phyloP scores from a whole-genome alignment of 371 early-diverging fungal genomes.

The Amoeboaphelidium protococcarum region DNA sequence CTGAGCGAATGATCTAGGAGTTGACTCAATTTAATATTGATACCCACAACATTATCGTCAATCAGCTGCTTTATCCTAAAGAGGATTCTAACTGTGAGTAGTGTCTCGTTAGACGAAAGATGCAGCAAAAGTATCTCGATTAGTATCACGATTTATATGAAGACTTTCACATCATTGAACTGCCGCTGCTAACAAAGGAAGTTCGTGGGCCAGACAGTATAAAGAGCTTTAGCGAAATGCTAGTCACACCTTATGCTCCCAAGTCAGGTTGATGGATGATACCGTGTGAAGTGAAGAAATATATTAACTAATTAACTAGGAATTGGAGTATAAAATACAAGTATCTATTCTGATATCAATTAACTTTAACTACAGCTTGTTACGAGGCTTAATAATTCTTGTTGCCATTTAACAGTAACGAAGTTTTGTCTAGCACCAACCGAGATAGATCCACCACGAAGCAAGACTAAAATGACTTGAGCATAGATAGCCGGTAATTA shows the following conservation, averaged over 20 bases:
- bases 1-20: conserved; percentile 96
- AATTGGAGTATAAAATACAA: too few relatives aligned
- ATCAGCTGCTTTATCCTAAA: conserved; percentile 86
- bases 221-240: conserved; percentile 63
- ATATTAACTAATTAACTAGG: too few relatives aligned
- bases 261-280: too few relatives aligned
- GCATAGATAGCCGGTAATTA: too few relatives aligned
- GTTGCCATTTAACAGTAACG: too few relatives aligned
- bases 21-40: conserved; percentile 83
- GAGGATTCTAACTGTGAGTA: conserved; percentile 71
- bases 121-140: conserved; percentile 92
- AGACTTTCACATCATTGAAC: conserved; percentile 74
- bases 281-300: too few relatives aligned
- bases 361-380: too few relatives aligned
- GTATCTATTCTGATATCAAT: too few relatives aligned
- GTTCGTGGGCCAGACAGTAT: conserved; percentile 81
- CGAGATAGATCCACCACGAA: too few relatives aligned
- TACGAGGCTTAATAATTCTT: too few relatives aligned
- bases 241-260: conserved; percentile 48
- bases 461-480: too few relatives aligned
- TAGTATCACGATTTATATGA: conserved; percentile 93
- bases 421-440: too few relatives aligned
- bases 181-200: conserved; percentile 86
- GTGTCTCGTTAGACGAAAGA: conserved; percentile 74
- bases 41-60: conserved; percentile 95